Conservation (phyloP, 1,139 yeast genomes). For the Blastobotrys illinoisensis region DNA sequence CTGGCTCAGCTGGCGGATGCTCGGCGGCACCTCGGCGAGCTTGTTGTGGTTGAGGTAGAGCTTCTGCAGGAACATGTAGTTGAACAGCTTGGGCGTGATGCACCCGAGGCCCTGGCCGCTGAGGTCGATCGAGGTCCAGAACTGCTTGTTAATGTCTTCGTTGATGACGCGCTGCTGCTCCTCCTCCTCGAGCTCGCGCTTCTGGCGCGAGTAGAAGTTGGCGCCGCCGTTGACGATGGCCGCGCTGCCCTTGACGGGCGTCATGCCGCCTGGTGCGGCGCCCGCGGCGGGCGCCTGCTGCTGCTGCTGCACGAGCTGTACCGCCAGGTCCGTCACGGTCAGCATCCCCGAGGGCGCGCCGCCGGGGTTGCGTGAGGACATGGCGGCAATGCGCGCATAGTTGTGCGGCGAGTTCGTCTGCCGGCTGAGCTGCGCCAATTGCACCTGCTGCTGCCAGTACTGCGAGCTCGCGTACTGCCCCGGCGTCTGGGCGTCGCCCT, state of each 20-base stretch:
- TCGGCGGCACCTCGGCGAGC: constrained; percentile 60
- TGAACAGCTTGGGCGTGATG: constrained; percentile 68
- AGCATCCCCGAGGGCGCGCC: constrained; percentile 15
- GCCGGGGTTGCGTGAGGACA: constrained; percentile 45
- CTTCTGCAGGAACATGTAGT: constrained; percentile 79
- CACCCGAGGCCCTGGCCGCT: constrained; percentile 81
- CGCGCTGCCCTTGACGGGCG: constrained; percentile 35
- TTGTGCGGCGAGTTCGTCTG: constrained; percentile 70
- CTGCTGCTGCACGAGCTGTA: constrained; percentile 31
- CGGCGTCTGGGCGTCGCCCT: background rate
- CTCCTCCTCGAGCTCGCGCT: constrained; percentile 66
- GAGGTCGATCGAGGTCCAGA: constrained; percentile 92
- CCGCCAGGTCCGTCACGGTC: constrained; percentile 35
- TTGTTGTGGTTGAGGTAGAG: constrained; percentile 85
- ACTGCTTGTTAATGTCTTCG: constrained; percentile 65
- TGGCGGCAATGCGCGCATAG: constrained; percentile 90
- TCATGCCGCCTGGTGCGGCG: constrained; percentile 26
- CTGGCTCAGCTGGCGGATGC: constrained; percentile 62
- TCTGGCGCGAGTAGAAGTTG: constrained; percentile 30
- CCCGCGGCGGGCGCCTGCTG: constrained; percentile 15
- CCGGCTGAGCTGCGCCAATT: constrained; percentile 73
- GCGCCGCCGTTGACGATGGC: constrained; percentile 13
- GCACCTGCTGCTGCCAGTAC: constrained; percentile 86
- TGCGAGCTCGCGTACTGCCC: constrained; percentile 36
- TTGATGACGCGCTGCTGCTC: constrained; percentile 73